Evolutionary conservation across 768 basidiomycete genomes (phyloP), one percentile per base, ranked within the genome.

Genomic region (Auriscalpium orientale): DNA sequence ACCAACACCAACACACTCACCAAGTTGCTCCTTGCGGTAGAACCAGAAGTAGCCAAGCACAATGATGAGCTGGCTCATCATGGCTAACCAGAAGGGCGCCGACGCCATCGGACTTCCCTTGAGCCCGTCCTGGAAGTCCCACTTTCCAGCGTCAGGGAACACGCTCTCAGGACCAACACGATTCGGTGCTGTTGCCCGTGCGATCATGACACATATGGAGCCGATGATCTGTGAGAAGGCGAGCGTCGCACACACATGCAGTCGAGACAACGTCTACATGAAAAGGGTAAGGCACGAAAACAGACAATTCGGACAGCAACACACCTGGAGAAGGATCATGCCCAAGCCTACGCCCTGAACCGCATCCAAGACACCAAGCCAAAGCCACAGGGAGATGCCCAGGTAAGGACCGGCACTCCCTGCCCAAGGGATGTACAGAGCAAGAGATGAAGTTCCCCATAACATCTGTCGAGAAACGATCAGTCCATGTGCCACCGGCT

Each of bases 41-140:
- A 95, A 95, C 90, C 90, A 90, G 77, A 94, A 93, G 74, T 95
- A 95, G 20, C 93, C 93, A 58, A 85, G 71, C 56, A 95, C 91
- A 66, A 95, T 92, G 62, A 93, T 70, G 53, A 95, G 66, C 67
- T 92, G 90, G 67, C 83, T 89, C 8, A 83, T 63, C 54, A 90
- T 74, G 47, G 90, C 91, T 51, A 94, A 71, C 93, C 93, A 95
- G 77, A 95, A 95, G 46, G 89, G 78, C 54, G 90, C 85, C 15
- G 80, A 76, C 18, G 87, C 89, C 81, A 92, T 84, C 20, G 90
- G 90, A 63, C 90, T 91, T 76, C 83, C 85, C 65, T 75, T 66
- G 2, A 90, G 71, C 21, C 88, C 89, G 8, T 85, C 73, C 20
- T 76, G 75, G 68, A 92, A 89, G 68, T 94, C 89, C 94, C 94